These are phyloP conservation scores for Apiotrichum gracile DNA, from an alignment of 1,284 basidiomycete genomes.

Conservation along the genomic window DNA sequence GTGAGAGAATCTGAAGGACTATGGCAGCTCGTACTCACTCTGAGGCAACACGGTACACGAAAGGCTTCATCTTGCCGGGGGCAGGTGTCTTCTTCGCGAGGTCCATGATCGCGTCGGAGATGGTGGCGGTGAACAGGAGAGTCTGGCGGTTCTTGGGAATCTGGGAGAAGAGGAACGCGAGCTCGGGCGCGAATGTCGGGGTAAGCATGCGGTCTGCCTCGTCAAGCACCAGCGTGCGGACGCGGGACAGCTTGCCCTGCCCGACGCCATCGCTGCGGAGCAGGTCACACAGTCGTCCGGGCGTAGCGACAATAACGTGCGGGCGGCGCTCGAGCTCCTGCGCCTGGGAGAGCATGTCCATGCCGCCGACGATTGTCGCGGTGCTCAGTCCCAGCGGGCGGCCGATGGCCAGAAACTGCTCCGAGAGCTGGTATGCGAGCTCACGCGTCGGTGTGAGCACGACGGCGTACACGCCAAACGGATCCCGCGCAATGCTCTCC, in stretches of 20 bases:
- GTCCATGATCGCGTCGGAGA: constrained; percentile 79
- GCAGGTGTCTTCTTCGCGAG: constrained; percentile 68
- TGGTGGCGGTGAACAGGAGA: constrained; percentile 91
- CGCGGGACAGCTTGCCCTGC: constrained; percentile 65
- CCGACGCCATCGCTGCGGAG: constrained; percentile 64
- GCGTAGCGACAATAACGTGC: constrained; percentile 92
- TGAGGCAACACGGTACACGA: constrained; percentile 76
- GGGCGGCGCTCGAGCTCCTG: constrained; percentile 78
- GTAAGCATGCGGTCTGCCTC: constrained; percentile 93
- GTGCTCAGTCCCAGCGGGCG: constrained; percentile 72
- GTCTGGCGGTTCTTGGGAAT: constrained; percentile 87
- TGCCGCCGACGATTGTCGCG: constrained; percentile 88
- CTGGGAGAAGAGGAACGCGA: constrained; percentile 69
- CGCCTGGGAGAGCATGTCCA: constrained; percentile 97
- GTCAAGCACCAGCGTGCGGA: constrained; percentile 87
- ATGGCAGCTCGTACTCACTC: constrained; percentile 52
- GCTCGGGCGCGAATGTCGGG: constrained; percentile 79
- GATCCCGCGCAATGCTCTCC: constrained; percentile 78
- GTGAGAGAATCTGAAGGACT: too few relatives aligned
- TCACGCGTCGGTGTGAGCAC: constrained; percentile 93
- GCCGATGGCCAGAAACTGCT: constrained; percentile 91
- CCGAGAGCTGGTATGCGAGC: constrained; percentile 91
- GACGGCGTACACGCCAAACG: constrained; percentile 88
- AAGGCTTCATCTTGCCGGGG: constrained; percentile 77
- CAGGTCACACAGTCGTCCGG: constrained; percentile 90